Conservation (phyloP, 2,329 filamentous ascomycete genomes). For the Cladophialophora yegresii region DNA sequence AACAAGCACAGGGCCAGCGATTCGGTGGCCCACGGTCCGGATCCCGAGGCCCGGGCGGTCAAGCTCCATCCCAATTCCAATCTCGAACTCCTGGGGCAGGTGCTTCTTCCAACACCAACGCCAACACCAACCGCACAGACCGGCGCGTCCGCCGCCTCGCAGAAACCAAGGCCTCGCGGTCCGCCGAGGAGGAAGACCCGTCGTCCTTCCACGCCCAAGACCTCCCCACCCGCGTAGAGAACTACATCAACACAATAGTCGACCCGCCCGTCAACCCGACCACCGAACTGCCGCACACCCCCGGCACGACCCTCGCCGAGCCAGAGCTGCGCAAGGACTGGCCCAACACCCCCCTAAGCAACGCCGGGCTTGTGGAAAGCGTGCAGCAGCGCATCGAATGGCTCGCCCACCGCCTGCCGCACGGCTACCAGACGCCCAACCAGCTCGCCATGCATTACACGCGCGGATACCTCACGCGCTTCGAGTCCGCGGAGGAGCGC, state of each 20-base stretch:
- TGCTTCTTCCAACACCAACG: not conserved
- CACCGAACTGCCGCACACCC: conserved; percentile 30
- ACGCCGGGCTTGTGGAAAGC: conserved; percentile 29
- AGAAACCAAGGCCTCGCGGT: conserved; percentile 9
- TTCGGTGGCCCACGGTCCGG: not conserved
- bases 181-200: conserved; percentile 24
- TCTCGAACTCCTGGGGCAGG: not conserved
- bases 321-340: conserved; percentile 34
- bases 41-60: not conserved
- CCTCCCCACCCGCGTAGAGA: conserved; percentile 14
- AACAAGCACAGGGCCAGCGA: not conserved
- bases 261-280: conserved; percentile 34
- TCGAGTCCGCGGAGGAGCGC: conserved; percentile 35
- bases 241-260: conserved; percentile 29
- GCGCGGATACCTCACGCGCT: conserved; percentile 34
- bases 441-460: conserved; percentile 35
- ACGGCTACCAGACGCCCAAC: conserved; percentile 35
- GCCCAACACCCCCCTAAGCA: conserved; percentile 35
- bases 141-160: conserved; percentile 19
- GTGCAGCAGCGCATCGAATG: conserved; percentile 36
- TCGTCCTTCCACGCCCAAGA: conserved; percentile 11
- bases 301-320: conserved; percentile 26
- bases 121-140: conserved; percentile 12
- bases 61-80: not conserved
- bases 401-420: conserved; percentile 36